Base-by-base conservation (phyloP, 202 grass and related monocot species). In the Panicum hallii region DNA sequence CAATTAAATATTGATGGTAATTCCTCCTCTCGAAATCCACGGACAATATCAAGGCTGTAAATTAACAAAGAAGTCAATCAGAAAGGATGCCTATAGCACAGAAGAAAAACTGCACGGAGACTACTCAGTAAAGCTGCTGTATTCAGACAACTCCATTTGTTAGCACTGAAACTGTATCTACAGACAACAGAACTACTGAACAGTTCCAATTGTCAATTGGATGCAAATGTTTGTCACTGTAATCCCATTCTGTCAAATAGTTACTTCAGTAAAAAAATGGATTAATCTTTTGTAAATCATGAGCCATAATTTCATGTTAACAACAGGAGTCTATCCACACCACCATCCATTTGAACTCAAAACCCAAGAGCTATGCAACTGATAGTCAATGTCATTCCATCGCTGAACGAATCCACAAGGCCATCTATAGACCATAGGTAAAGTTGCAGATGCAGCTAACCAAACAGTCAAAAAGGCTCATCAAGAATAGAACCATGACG, bases 11-110 rank as follows among this genome's bases (percentile, higher is more conserved):
- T 92, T 68, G 67, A 87, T 67, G 89, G 80, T 23, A 90, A 87
- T 80, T 99, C 93, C 30, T 89, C 77, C 36, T 88, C 86, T 89
- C 60, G 88, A 65, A 89, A 90, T 69, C 74, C 78, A 83, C 79
- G 81, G 54, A 95, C 15, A 52, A 78, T 57, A 84, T 87, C 86
- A n/a, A 85, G 60, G 82, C 93, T 95, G 72, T 68, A 64, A 90
- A 88, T 88, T 53, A 90, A 84, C 15, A 83, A 11, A 74, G 7
- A 63, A 74, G 5, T 49, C 22, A 15, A 67, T 69, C 15, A 67
- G 32, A 77, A 64, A 75, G 46, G 13, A 13, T 36, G 38, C 34
- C 19, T 41, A 73, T 63, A 57, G 71, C 72, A 75, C 46, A 73
- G 13, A 74, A 76, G 7, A 28, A 70, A 28, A 70, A 55, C 5